Base-by-base conservation (phyloP, 768 basidiomycete species). In the Ramaria rubella region DNA sequence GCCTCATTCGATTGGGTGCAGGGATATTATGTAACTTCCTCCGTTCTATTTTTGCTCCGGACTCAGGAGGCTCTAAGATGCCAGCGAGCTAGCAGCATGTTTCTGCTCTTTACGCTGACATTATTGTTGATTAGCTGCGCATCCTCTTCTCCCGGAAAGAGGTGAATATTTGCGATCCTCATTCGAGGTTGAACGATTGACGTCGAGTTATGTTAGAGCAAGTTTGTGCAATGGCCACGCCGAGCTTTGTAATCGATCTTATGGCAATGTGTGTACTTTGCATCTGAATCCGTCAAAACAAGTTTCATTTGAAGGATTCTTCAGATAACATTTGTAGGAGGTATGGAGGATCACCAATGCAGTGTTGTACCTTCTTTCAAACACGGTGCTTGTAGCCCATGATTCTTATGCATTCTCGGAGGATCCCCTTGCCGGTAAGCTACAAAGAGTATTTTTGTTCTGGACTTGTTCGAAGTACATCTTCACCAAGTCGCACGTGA, bases 221-320 rank as follows among this genome's bases (percentile, higher is more conserved):
- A 51, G 21, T 31, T 72, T 80, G 9, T 88, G 85, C 69, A 88
- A 88, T 64, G 85, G 85, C 0, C 79, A 77, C 46, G 72, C 82
- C 0, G 82, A 85, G 61, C 70, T 87, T 3, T 88, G 86, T 66
- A 62, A 69, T 53, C 72, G 81, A 26, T 68, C 69, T 33, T 88
- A 86, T 64, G 78, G 65, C 1, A 65, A 65, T 53, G 52, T 53
- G 40, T 26, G 36, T 53, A 2, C 26, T 23, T 45, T 23, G 30
- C 21, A 50, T 23, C n/a, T 33, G 14, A 27, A 21, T 27, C 17
- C 15, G 49, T 27, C 9, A 17, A 2, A 15, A 23, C 30, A 30
- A 50, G 7, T 62, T 66, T 1, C 66, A 67, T 14, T n/a, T n/a
- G n/a, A n/a, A n/a, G n/a, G 56, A 34, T 48, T 59, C 46, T 21